These are phyloP conservation scores for Aspergillus transmontanensis DNA, from an alignment of 2,329 filamentous ascomycete species.

Conservation along the genomic window DNA sequence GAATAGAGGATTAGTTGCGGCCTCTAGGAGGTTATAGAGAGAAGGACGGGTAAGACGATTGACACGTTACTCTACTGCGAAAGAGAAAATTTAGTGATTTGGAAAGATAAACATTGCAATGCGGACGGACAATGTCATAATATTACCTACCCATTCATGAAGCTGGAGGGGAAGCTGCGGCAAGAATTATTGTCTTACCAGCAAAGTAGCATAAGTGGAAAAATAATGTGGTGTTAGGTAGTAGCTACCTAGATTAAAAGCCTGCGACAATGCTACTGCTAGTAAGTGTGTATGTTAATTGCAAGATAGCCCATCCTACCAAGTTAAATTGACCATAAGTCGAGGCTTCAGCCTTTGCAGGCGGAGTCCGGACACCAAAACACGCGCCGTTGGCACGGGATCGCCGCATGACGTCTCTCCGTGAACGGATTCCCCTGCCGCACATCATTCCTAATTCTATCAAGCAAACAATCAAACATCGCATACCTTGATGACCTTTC, in stretches of 20 bases:
- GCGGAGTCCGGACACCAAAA: constrained; percentile 21
- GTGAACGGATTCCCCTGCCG: constrained; percentile 12
- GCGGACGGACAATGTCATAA: neutral
- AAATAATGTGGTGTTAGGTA: neutral
- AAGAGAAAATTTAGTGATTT: neutral
- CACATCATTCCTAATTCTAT: constrained; percentile 16
- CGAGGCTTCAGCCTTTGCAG: constrained; percentile 6
- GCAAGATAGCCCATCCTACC: neutral
- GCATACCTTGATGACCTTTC: neutral
- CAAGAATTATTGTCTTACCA: neutral
- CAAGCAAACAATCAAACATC: constrained; percentile 7
- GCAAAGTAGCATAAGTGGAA: no score
- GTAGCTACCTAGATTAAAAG: neutral
- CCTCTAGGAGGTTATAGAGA: neutral
- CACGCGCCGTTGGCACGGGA: constrained; percentile 15
- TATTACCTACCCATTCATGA: constrained; percentile 1
- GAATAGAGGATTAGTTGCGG: neutral
- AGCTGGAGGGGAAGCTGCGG: neutral
- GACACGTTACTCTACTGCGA: neutral
- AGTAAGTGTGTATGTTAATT: neutral
- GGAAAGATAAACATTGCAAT: neutral
- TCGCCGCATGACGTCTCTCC: constrained; percentile 35
- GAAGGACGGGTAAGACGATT: neutral
- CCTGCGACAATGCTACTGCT: neutral
- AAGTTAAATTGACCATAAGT: neutral